Evolutionary conservation across 2,329 filamentous ascomycete species (phyloP), one percentile per base, ranked within the genome.

Genomic region (Zasmidium cellare): DNA sequence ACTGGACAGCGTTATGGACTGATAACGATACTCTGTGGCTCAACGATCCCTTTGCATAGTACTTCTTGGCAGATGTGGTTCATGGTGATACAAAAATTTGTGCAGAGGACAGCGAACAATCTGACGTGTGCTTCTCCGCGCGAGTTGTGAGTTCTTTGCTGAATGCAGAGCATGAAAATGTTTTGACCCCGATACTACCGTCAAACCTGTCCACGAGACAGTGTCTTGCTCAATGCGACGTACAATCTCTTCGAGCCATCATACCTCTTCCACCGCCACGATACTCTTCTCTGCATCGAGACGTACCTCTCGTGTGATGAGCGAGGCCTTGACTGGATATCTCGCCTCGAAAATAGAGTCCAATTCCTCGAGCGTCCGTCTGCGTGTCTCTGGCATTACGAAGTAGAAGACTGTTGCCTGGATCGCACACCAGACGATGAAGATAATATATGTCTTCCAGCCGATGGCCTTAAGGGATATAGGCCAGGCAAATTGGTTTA

Each of bases 301-400:
- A 12, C 65, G 65, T 16, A 71, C 57, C 61, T 69, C 66, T 41
- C 63, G 53, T 18, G 59, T 54, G 18, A 54, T 49, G 12, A 70
- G 50, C 22, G 64, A 67, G 6, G 71, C 67, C 64, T 76, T 75
- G 18, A 78, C 76, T 0, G 76, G 76, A 24, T 74, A 72, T 47
- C 63, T 67, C 0, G 71, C 70, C 46, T 71, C 70, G 60, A 80
- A 80, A 53, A 80, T 76, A 22, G 72, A 70, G 18, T 74, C 73
- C 11, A 80, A 67, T 65, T 80, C 78, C 63, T 80, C 78, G 20
- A 80, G 71, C 9, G 75, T 79, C 19, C 60, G 57, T 20, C 73
- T 67, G 47, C 74, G 72, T 6, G 67, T 79, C 65, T 79, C 77
- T 38, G 75, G 69, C 59, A 74, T 74, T 59, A 69, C 62, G 55